These are phyloP conservation scores for Lactarius vividus DNA, from an alignment of 768 basidiomycete genomes.

Conservation along the genomic window DNA sequence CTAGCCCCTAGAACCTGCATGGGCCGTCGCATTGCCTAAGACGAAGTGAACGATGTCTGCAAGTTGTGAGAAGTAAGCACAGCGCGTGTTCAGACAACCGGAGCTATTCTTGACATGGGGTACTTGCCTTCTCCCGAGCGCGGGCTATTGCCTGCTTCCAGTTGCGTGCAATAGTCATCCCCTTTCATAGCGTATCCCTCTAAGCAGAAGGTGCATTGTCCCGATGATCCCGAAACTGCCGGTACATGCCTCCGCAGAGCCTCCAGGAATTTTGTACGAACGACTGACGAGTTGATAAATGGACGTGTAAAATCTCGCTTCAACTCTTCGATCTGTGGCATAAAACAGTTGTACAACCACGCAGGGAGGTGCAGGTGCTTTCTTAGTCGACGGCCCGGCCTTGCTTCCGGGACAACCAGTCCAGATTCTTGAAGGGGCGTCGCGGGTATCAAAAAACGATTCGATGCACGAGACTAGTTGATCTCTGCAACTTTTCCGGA, in stretches of 20 bases:
- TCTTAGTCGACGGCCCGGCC: background rate
- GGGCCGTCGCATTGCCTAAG: background rate
- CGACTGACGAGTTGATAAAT: background rate
- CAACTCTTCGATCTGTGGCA: background rate
- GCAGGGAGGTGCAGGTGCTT: background rate
- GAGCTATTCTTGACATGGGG: background rate
- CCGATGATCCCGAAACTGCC: background rate
- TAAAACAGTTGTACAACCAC: background rate
- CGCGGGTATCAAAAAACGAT: background rate
- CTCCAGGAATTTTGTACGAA: background rate
- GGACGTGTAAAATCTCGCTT: background rate
- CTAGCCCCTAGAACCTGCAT: background rate
- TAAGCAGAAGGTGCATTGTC: background rate
- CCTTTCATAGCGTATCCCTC: background rate
- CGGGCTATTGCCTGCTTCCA: background rate
- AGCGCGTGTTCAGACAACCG: background rate
- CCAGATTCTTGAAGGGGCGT: background rate
- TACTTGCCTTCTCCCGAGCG: constrained; percentile 1
- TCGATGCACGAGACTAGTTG: background rate
- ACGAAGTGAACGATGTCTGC: background rate
- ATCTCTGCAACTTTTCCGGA: background rate
- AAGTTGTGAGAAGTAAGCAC: background rate
- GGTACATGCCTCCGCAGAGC: background rate
- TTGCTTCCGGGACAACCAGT: background rate
- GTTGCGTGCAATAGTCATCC: background rate